Evolutionary conservation across 1,139 yeast genomes (phyloP).

Genomic region (Hanseniaspora uvarum): DNA sequence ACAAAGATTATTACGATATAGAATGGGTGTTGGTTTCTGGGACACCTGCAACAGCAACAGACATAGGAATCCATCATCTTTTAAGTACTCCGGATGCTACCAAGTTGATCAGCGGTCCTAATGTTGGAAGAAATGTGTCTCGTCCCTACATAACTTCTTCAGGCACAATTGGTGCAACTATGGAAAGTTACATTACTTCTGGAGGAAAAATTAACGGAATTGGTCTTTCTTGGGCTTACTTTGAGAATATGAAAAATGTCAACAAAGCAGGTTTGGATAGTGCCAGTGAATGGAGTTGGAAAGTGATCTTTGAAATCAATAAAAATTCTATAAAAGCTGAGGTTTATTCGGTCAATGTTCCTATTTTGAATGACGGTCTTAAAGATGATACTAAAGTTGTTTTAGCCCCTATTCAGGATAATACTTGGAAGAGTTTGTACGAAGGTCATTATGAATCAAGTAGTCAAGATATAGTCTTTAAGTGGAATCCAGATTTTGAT

Average conservation of each 20-base stretch:
- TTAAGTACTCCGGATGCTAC: conserved; percentile 33
- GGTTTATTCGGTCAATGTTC: conserved; percentile 74
- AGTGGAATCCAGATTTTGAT: conserved; percentile 78
- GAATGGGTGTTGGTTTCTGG: conserved; percentile 86
- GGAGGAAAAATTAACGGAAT: conserved; percentile 50
- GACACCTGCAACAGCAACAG: conserved; percentile 93
- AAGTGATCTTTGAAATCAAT: conserved; percentile 45
- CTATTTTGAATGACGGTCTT: conserved; percentile 47
- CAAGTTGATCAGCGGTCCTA: conserved; percentile 82
- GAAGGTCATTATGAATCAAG: conserved; percentile 31
- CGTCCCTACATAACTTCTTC: conserved; percentile 83
- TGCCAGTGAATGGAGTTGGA: conserved; percentile 61
- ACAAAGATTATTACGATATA: conserved; percentile 37
- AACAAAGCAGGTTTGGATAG: conserved; percentile 45
- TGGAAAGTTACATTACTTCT: conserved; percentile 74
- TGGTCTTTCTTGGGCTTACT: conserved; percentile 76
- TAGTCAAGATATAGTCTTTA: conserved; percentile 43
- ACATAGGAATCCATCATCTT: conserved; percentile 74
- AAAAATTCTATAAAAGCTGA: conserved; percentile 43
- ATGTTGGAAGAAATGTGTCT: conserved; percentile 84
- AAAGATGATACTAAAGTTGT: conserved; percentile 46
- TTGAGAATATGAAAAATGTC: conserved; percentile 41
- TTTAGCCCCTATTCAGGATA: conserved; percentile 69
- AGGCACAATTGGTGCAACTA: conserved; percentile 96
- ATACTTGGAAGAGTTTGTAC: conserved; percentile 50